Evolutionary conservation across 768 basidiomycete genomes (phyloP), one percentile per base, ranked within the genome.

Genomic region (Trametes elegans): DNA sequence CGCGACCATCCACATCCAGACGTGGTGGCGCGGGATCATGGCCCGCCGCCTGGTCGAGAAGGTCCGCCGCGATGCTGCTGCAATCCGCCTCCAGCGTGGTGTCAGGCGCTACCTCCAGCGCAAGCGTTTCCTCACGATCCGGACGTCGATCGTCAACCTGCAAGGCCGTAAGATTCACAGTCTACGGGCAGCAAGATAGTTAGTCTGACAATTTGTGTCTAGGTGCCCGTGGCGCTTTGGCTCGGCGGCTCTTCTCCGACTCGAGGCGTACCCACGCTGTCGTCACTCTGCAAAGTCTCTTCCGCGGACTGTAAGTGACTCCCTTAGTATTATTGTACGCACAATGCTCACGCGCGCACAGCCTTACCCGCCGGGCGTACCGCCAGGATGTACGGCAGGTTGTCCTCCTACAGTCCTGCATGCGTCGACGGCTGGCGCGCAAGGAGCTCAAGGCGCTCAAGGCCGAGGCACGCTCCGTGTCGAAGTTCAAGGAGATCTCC

Each of bases 401-500:
- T 53, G 73, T 98, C 47, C 88, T 87, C 66, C 70, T 98, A 23
- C 97, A 99, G 69, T 94, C 92, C 16, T 96, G 94, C 66, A 74
- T 95, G 44, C 90, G 97, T 38, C 90, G 96, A 24, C 86, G 90
- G 39, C 74, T 89, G 44, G 97, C 97, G 19, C 83, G 87, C 55
- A 88, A 85, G 62, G 85, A 98, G 67, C 82, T 99, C 59, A 90
- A 88, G 64, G 76, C 74, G 9, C 82, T 99, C 60, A 87, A 81
- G 66, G 82, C 87, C 7, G 97, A 99, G 71, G 97, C 97, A 6
- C 92, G 94, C 47, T 98, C 97, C 1, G 95, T 95, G 26, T 90
- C 91, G 62, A 97, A 94, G 68, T 98, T 96, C 84, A 98, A 97
- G 75, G 94, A 97, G 73, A 97, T 96, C 62, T 98, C 96, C 0